A percentile compares a stretch with the other conserved stretches of the same genome.
These are phyloP conservation scores for Ceraceosorus bombacis DNA, from an alignment of 1,284 basidiomycete species.

Conservation along the genomic window DNA sequence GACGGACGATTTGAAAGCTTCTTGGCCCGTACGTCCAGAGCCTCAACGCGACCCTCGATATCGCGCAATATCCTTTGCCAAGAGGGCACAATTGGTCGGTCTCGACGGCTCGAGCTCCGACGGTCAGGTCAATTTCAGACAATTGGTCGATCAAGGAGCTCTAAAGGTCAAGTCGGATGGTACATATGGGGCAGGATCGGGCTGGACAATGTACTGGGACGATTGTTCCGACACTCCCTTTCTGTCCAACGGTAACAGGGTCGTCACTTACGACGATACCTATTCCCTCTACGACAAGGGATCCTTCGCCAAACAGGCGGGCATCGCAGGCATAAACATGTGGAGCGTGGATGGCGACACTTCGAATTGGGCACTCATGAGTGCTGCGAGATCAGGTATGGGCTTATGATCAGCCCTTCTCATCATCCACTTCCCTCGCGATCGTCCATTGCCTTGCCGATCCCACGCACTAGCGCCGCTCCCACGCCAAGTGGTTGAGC, in stretches of 20 bases:
- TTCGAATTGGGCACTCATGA: slow-evolving; percentile 20
- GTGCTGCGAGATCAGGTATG: slow-evolving; percentile 25
- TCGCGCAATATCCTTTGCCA: not conserved
- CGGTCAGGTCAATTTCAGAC: slow-evolving; percentile 34
- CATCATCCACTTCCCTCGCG: too few species aligned
- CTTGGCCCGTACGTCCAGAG: slow-evolving; percentile 19
- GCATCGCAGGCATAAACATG: slow-evolving; percentile 31
- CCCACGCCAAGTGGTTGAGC: too few species aligned
- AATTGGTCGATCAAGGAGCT: slow-evolving; percentile 24
- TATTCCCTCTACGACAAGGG: slow-evolving; percentile 35
- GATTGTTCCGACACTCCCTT: slow-evolving; percentile 38
- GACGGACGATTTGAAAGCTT: not conserved
- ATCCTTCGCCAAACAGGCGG: slow-evolving; percentile 26
- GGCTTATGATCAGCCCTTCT: not conserved
- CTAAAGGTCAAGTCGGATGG: slow-evolving; percentile 11
- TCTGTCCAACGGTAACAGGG: slow-evolving; percentile 22
- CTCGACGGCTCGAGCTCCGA: slow-evolving; percentile 13
- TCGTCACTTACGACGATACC: slow-evolving; percentile 42
- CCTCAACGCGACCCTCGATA: slow-evolving; percentile 33
- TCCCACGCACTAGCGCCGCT: too few species aligned
- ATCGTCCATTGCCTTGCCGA: too few species aligned
- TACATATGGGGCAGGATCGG: slow-evolving; percentile 19
- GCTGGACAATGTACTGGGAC: slow-evolving; percentile 39
- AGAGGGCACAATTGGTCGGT: slow-evolving; percentile 4
- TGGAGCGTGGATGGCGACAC: slow-evolving; percentile 40